phyloP scores from a whole-genome alignment of 192 early-diverging fungal species.

The Funneliformis geosporum region DNA sequence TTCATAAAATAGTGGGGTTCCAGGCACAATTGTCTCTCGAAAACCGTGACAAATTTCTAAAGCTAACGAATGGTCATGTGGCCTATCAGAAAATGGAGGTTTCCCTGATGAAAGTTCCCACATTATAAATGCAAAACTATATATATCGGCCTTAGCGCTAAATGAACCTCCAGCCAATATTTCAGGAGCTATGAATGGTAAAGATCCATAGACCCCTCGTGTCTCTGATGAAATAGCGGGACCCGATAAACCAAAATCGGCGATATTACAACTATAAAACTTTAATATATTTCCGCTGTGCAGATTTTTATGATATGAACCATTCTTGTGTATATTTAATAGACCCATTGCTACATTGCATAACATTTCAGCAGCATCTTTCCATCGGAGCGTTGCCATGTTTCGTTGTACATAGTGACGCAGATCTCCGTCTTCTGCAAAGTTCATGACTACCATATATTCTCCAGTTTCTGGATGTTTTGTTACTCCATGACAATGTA shows the following conservation, averaged over 20 bases:
- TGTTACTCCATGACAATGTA: conserved; percentile 31
- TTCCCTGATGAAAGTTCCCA: conserved; percentile 49
- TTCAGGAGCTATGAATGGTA: conserved; percentile 30
- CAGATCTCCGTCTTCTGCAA: conserved; percentile 23
- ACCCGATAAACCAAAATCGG: conserved; percentile 26
- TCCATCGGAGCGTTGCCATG: conserved; percentile 12
- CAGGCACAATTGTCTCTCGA: conserved; percentile 43
- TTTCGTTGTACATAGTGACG: conserved; percentile 16
- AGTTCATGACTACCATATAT: conserved; percentile 31
- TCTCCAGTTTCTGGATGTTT: conserved; percentile 4
- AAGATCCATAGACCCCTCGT: conserved; percentile 22
- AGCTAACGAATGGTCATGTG: conserved; percentile 37
- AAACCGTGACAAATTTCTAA: conserved; percentile 40
- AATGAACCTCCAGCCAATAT: conserved; percentile 12
- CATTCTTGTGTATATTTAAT: conserved; percentile 14
- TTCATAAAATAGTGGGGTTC: conserved; percentile 41
- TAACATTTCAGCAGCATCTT: conserved; percentile 23
- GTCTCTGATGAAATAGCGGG: neutral
- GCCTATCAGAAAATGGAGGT: conserved; percentile 42
- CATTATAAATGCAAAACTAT: conserved; percentile 49
- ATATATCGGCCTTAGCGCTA: conserved; percentile 37
- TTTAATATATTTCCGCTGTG: conserved; percentile 27
- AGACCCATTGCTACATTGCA: conserved; percentile 29
- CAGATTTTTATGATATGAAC: conserved; percentile 24
- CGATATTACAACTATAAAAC: conserved; percentile 18